Conservation (phyloP, 306 rosid species). For the Biancaea sappan region DNA sequence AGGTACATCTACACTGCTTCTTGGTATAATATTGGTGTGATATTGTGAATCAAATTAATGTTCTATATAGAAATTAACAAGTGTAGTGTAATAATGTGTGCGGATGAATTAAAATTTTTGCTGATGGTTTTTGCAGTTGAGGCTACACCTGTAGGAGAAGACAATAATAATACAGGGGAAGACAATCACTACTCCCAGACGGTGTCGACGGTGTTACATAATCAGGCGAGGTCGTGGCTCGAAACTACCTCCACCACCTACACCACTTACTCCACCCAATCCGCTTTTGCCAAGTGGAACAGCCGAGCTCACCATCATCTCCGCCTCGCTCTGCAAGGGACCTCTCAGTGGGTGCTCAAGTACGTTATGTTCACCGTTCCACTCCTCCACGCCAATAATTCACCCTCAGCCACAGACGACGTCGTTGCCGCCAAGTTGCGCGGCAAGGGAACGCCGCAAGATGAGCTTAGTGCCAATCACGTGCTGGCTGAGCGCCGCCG, state of each 20-base stretch:
- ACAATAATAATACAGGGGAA: slow-evolving; percentile 40
- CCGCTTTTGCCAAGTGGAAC: slow-evolving; percentile 64
- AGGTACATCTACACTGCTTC: too few species aligned
- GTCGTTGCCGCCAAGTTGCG: slow-evolving; percentile 31
- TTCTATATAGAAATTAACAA: too few species aligned
- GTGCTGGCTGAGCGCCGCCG: slow-evolving; percentile 66
- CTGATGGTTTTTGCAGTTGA: slow-evolving; percentile 14
- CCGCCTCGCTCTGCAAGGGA: neutral
- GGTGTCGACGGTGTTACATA: slow-evolving; percentile 56
- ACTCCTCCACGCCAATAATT: slow-evolving; percentile 55
- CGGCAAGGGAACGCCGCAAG: slow-evolving; percentile 37
- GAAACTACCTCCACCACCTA: slow-evolving; percentile 30
- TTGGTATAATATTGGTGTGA: too few species aligned
- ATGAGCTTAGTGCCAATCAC: slow-evolving; percentile 56
- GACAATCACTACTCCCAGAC: slow-evolving; percentile 60
- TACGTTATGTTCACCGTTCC: slow-evolving; percentile 60
- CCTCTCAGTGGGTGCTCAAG: slow-evolving; percentile 63
- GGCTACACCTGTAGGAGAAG: slow-evolving; percentile 11
- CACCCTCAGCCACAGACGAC: too few species aligned
- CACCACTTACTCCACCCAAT: slow-evolving; percentile 42
- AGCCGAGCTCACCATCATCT: slow-evolving; percentile 16
- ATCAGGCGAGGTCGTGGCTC: slow-evolving; percentile 36
- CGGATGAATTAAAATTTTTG: too few species aligned
- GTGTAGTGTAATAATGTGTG: too few species aligned
- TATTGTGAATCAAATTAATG: too few species aligned